Conservation (phyloP, 768 basidiomycete genomes). For the Pleurotus ostreatus region DNA sequence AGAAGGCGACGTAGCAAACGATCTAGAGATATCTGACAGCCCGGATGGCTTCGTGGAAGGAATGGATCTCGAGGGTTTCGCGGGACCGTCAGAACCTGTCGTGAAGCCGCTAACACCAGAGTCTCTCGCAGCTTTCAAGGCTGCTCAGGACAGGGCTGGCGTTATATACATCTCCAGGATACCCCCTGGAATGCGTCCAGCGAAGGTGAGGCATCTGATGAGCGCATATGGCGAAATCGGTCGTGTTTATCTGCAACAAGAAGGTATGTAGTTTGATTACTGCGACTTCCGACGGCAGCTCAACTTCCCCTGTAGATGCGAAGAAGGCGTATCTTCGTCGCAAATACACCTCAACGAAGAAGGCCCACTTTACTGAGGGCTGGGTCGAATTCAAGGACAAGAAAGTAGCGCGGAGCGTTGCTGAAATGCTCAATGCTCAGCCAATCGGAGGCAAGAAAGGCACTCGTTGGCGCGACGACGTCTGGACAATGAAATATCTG, state of each 20-base stretch:
- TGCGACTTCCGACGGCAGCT: background rate
- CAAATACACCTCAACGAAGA: slow-evolving; percentile 81
- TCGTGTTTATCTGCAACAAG: slow-evolving; percentile 88
- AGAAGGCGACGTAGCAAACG: too few species aligned
- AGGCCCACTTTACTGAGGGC: slow-evolving; percentile 89
- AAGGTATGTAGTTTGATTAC: slow-evolving; percentile 49
- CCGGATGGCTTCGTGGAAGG: slow-evolving; percentile 33
- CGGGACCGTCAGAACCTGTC: slow-evolving; percentile 50
- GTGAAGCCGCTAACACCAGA: slow-evolving; percentile 75
- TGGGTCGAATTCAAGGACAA: slow-evolving; percentile 99
- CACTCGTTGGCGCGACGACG: slow-evolving; percentile 88
- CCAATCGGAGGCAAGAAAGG: slow-evolving; percentile 93
- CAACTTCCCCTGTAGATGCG: slow-evolving; percentile 46
- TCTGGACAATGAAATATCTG: slow-evolving; percentile 99
- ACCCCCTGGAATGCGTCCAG: slow-evolving; percentile 96
- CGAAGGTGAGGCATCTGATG: slow-evolving; percentile 94
- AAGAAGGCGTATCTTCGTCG: slow-evolving; percentile 82
- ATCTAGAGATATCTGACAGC: background rate
- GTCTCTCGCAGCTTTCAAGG: slow-evolving; percentile 71
- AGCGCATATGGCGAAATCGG: slow-evolving; percentile 86
- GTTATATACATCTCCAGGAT: slow-evolving; percentile 94
- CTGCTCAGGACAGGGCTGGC: slow-evolving; percentile 72
- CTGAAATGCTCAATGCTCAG: slow-evolving; percentile 94
- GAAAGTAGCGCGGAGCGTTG: slow-evolving; percentile 81
- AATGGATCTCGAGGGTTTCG: slow-evolving; percentile 57